Percentiles rank a stretch among this genome's conserved stretches.
Conservation (phyloP, 768 basidiomycete genomes). For the Cubamyces lactineus region DNA sequence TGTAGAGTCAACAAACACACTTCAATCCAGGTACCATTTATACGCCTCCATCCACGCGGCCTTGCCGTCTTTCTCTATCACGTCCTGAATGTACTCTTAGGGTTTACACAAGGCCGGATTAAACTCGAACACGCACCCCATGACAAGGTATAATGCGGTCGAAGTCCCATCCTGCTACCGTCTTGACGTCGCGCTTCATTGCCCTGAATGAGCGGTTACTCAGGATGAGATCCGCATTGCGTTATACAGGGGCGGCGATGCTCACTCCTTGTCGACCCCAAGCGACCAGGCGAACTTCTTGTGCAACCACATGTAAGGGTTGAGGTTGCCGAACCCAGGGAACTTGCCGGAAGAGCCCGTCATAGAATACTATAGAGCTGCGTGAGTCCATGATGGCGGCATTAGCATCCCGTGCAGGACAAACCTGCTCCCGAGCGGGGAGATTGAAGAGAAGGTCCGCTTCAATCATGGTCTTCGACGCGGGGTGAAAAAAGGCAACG, state of each 20-base stretch:
- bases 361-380: constrained; percentile 41
- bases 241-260: background rate
- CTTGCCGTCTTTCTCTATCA: constrained; percentile 52
- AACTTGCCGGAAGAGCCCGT: constrained; percentile 33
- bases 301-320: constrained; percentile 32
- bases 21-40: constrained; percentile 29
- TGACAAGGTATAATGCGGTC: constrained; percentile 77
- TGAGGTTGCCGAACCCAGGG: constrained; percentile 29
- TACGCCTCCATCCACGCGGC: constrained; percentile 43
- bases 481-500: constrained; percentile 77
- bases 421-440: constrained; percentile 74
- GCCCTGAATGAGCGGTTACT: constrained; percentile 32
- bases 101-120: background rate
- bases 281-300: constrained; percentile 32
- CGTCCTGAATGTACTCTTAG: constrained; percentile 37
- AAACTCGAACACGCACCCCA: constrained; percentile 42
- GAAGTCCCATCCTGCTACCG: constrained; percentile 75
- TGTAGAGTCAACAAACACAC: background rate
- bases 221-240: background rate
- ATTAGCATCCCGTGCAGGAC: background rate
- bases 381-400: background rate
- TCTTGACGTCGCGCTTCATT: constrained; percentile 67
- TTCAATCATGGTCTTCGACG: constrained; percentile 72
- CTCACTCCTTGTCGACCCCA: constrained; percentile 34
- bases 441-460: constrained; percentile 88